Evolutionary conservation across 1,139 yeast species (phyloP), one percentile per base, ranked within the genome.

Genomic region (Pichia sp.): DNA sequence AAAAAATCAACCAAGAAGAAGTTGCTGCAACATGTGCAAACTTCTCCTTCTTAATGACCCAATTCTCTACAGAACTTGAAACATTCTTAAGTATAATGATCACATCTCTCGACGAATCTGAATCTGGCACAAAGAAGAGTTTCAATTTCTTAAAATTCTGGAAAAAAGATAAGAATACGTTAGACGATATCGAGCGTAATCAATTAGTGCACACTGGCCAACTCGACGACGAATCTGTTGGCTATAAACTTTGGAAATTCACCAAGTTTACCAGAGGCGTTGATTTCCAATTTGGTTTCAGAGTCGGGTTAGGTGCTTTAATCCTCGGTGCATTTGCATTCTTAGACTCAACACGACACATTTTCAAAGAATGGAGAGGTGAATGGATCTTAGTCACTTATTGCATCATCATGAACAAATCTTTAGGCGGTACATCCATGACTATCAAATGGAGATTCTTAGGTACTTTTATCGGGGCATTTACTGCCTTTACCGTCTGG

Each of bases 1-100:
- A 73, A 42, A 73, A 76, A 50, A 77, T 86, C 1, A 84, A 82
- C 51, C 85, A 83, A 55, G 95, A 87, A 62, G 93, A 85, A 54
- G 85, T 85, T 5, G 86, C 93, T 1, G 96, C 96, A 0, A 79
- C 88, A 47, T 86, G 94, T 68, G 94, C 93, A 3, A 85, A 87
- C 59, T 87, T 86, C 60, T 75, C 90, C 0, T 77, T 83, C 33
- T 73, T 85, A 32, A 61, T 88, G 36, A 77, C 79, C 3, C 80
- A 83, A 48, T 81, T 80, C 58, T 82, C 88, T 1, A 71, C 71
- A 43, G 90, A 83, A 52, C 65, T 86, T 46, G 64, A 67, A 31
- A 69, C 65, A 4, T 79, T 81, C 53, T 65, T 86, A 38, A 66
- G 67, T 21, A 58, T 74, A 11, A 63, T 83, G 19, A 72, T 72